Evolutionary conservation across 192 early-diverging fungal species (phyloP).

Genomic region (Coemansia sp.): DNA sequence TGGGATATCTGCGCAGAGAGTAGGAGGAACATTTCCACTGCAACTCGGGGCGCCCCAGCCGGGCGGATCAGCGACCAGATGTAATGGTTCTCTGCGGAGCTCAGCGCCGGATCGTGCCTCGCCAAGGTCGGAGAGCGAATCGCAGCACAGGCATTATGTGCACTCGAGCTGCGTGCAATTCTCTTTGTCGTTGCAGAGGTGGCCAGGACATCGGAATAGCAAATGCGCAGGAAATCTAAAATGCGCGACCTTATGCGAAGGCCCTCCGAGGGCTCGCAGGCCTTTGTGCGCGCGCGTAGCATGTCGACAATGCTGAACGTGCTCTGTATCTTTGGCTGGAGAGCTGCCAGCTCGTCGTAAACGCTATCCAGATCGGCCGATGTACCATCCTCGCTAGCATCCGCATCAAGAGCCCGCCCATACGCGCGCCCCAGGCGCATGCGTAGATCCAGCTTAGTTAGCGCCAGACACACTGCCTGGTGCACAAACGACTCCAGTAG

Average conservation of each 20-base stretch:
- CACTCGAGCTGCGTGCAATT: neutral
- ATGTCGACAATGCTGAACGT: constrained; percentile 24
- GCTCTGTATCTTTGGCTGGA: constrained; percentile 16
- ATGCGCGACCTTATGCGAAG: constrained; percentile 24
- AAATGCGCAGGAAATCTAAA: constrained; percentile 22
- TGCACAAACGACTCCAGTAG: constrained; percentile 47
- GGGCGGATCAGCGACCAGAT: constrained; percentile 45
- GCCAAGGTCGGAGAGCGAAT: neutral
- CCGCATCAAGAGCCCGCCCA: constrained; percentile 1
- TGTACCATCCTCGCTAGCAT: neutral
- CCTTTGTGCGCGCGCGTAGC: constrained; percentile 16
- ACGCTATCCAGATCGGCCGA: constrained; percentile 11
- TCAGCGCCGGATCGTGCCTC: neutral
- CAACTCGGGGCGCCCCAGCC: constrained; percentile 5
- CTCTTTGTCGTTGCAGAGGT: neutral
- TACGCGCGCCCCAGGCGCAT: constrained; percentile 25
- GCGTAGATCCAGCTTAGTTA: constrained; percentile 26
- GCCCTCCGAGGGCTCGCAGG: constrained; percentile 18
- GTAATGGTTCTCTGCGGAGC: neutral
- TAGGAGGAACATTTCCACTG: constrained; percentile 34
- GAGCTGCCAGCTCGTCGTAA: constrained; percentile 15
- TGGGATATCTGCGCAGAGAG: constrained; percentile 36
- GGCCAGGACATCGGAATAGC: constrained; percentile 30
- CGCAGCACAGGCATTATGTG: neutral
- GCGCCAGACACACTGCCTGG: constrained; percentile 31